A percentile compares a stretch with the other conserved stretches of the same genome.
Evolutionary conservation across 176 grass and related monocot genomes (phyloP).

Genomic region (Bolboschoenus planiculmis): DNA sequence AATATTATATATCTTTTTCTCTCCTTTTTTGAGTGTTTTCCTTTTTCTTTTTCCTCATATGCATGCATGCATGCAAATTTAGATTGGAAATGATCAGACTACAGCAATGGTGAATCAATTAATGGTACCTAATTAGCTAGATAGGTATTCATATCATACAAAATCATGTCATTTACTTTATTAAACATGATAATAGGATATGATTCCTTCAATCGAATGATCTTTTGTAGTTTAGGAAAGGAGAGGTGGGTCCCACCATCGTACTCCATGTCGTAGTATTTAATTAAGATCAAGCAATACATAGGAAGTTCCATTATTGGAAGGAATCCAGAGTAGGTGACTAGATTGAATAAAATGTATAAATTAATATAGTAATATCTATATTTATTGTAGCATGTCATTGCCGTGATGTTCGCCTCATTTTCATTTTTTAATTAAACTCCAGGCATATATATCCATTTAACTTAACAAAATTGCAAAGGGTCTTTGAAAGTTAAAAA

Average conservation of each 20-base stretch:
- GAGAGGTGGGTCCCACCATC: not conserved
- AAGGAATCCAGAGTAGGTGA: not conserved
- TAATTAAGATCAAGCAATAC: not conserved
- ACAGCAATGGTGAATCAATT: no score
- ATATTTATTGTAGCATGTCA: not conserved
- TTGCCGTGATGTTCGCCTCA: not conserved
- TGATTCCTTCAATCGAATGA: not conserved
- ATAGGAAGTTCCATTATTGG: not conserved
- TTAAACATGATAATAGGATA: not conserved
- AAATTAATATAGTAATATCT: not conserved
- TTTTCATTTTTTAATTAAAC: no score
- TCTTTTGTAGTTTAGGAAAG: not conserved
- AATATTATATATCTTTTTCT: not conserved
- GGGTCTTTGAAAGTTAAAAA: no score
- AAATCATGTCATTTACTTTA: not conserved
- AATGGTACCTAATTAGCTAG: not conserved
- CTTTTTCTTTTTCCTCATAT: not conserved
- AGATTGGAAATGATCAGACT: no score
- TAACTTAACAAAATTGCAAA: no score
- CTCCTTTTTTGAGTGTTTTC: not conserved
- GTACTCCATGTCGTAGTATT: not conserved
- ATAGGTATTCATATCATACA: not conserved
- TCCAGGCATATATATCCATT: no score
- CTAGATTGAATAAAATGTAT: not conserved
- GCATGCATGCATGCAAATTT: not conserved